Conservation (phyloP, 495 filamentous ascomycete species). For the Hypoxylon lenormandii region DNA sequence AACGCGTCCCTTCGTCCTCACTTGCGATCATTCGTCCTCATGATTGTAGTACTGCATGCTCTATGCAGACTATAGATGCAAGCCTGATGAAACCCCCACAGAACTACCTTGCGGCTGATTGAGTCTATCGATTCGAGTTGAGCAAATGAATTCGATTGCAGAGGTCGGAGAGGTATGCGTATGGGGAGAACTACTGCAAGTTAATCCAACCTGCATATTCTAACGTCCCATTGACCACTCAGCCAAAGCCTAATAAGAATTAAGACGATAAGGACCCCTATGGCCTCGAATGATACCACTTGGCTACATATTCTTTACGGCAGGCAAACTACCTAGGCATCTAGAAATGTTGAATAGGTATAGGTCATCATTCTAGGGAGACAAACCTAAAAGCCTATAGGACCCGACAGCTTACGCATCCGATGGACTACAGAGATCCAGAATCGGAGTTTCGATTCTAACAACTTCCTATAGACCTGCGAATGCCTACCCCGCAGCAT, state of each 20-base stretch:
- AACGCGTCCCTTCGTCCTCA: constrained; percentile 17
- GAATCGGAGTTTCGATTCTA: neutral
- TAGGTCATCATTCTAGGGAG: too few species aligned
- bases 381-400: constrained; percentile 18
- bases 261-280: too few species aligned
- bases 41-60: constrained; percentile 29
- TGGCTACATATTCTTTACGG: too few species aligned
- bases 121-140: constrained; percentile 22
- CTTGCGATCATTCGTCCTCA: constrained; percentile 9
- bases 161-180: neutral
- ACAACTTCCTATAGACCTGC: neutral
- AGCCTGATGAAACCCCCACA: constrained; percentile 36
- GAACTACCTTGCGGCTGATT: constrained; percentile 39
- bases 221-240: neutral
- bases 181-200: constrained; percentile 15
- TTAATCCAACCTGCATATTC: constrained; percentile 4
- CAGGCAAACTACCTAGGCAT: too few species aligned
- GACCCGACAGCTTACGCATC: constrained; percentile 7
- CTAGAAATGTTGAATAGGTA: too few species aligned
- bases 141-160: constrained; percentile 18
- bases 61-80: constrained; percentile 33
- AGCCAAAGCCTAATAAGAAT: neutral
- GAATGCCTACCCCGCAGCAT: constrained; percentile 16
- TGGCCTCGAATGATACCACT: too few species aligned
- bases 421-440: neutral